These are phyloP conservation scores for Apiospora saccharicola DNA, from an alignment of 2,329 filamentous ascomycete species.

Conservation along the genomic window DNA sequence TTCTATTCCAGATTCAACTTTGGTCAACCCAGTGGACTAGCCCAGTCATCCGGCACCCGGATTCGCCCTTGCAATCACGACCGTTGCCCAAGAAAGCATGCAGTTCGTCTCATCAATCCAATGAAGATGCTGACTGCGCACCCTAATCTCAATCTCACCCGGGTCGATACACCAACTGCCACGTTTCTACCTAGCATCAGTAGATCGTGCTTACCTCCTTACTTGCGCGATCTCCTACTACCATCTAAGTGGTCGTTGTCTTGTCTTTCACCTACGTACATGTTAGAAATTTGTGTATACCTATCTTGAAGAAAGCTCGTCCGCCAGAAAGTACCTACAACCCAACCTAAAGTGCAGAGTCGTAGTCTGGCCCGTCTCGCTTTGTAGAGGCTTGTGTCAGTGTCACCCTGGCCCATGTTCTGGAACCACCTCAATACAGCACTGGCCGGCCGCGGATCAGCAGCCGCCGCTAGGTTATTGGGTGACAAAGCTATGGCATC, in stretches of 20 bases:
- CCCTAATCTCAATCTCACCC: not conserved
- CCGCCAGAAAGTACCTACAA: too few relatives aligned
- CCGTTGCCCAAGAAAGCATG: not conserved
- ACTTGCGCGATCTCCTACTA: not conserved
- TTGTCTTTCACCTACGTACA: not conserved
- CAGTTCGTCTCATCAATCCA: not conserved
- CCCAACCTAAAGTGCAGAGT: not conserved
- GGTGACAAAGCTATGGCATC: not conserved
- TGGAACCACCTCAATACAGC: not conserved
- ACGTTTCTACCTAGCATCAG: conserved; percentile 3
- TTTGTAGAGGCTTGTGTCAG: conserved; percentile 8
- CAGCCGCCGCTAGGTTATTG: conserved; percentile 7
- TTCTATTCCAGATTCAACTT: not conserved
- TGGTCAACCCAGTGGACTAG: not conserved
- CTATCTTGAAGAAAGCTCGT: not conserved
- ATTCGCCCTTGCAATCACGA: not conserved
- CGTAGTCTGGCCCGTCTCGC: not conserved
- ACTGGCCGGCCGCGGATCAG: conserved; percentile 1
- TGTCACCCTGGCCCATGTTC: conserved; percentile 3
- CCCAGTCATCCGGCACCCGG: not conserved
- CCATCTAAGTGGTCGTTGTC: not conserved
- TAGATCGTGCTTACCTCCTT: conserved; percentile 1
- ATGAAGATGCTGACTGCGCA: conserved; percentile 2
- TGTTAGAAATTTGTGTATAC: not conserved
- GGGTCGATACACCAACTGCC: not conserved